These are phyloP conservation scores for Albifimbria verrucaria DNA, from an alignment of 2,329 filamentous ascomycete genomes.

Conservation along the genomic window DNA sequence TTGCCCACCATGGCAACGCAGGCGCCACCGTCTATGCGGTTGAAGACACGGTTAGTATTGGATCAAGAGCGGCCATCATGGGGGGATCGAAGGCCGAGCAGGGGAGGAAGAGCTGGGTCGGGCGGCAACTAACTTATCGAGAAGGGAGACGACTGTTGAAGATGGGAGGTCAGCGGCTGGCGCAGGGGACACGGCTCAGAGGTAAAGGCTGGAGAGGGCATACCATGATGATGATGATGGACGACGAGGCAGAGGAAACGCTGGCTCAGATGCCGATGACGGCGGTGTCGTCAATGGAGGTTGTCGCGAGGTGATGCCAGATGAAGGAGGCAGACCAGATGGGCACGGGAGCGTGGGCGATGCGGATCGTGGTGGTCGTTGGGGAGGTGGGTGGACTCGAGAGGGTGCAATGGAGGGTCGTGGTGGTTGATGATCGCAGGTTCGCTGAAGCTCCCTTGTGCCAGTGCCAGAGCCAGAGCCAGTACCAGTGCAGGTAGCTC, in stretches of 20 bases:
- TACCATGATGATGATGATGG: constrained; percentile 25
- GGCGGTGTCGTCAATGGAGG: background rate
- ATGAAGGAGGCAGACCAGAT: background rate
- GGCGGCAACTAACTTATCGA: constrained; percentile 76
- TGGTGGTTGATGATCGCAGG: constrained; percentile 9
- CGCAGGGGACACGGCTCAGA: constrained; percentile 4
- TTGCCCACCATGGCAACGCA: constrained; percentile 99
- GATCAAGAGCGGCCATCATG: constrained; percentile 11
- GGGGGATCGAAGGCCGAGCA: constrained; percentile 9
- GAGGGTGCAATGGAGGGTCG: constrained; percentile 17
- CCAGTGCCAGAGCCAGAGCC: background rate
- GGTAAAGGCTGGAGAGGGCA: background rate
- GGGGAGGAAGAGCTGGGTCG: background rate
- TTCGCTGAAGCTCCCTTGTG: background rate
- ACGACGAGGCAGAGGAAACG: background rate
- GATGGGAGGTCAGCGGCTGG: constrained; percentile 28
- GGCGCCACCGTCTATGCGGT: constrained; percentile 85
- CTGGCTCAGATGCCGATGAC: background rate
- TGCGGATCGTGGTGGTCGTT: constrained; percentile 10
- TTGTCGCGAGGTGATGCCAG: background rate
- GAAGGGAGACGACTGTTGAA: constrained; percentile 87
- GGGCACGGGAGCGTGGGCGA: background rate
- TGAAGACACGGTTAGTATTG: constrained; percentile 1
- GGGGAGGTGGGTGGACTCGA: constrained; percentile 1
- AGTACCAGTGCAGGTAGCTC: too few relatives aligned